Percentiles rank a stretch among this genome's conserved stretches.
phyloP scores from a whole-genome alignment of 805 yeast genomes.

The Metschnikowia amazonensis region DNA sequence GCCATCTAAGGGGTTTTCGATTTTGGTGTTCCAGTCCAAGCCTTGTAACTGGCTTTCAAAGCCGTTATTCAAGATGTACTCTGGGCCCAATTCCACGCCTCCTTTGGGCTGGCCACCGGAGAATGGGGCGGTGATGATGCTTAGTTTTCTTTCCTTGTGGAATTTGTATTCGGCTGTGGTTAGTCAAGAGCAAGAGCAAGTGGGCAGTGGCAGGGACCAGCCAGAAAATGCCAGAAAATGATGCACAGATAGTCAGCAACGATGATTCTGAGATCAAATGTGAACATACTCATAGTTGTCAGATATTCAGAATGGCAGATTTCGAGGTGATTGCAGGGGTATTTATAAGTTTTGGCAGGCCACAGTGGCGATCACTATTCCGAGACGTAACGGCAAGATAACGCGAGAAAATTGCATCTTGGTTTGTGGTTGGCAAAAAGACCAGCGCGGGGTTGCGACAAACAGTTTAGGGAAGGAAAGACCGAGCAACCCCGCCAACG shows the following conservation, averaged over 20 bases:
- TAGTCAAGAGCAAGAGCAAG: conserved; percentile 3
- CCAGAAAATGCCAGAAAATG: too few relatives aligned
- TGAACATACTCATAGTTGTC: background rate
- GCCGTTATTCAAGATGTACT: conserved; percentile 69
- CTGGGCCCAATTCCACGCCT: conserved; percentile 96
- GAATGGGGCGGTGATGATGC: conserved; percentile 87
- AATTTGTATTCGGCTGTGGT: conserved; percentile 46
- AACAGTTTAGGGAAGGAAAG: background rate
- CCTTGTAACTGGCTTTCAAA: conserved; percentile 55
- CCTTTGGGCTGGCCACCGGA: conserved; percentile 92
- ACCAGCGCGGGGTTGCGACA: conserved; percentile 1
- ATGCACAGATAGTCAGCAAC: too few relatives aligned
- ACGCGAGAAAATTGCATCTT: conserved; percentile 3
- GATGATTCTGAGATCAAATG: too few relatives aligned
- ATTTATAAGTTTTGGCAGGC: conserved; percentile 1
- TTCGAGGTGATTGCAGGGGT: background rate
- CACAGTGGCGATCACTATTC: conserved; percentile 1
- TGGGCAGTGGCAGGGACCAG: too few relatives aligned
- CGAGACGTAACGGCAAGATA: conserved; percentile 7
- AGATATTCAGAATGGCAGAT: too few relatives aligned
- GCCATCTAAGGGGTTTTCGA: conserved; percentile 52
- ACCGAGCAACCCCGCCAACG: background rate
- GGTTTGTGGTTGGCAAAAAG: conserved; percentile 1
- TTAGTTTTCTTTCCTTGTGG: conserved; percentile 50
- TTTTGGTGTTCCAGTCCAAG: conserved; percentile 67